Base-by-base conservation (phyloP, 192 early-diverging fungal genomes). In the Mortierella hygrophila region DNA sequence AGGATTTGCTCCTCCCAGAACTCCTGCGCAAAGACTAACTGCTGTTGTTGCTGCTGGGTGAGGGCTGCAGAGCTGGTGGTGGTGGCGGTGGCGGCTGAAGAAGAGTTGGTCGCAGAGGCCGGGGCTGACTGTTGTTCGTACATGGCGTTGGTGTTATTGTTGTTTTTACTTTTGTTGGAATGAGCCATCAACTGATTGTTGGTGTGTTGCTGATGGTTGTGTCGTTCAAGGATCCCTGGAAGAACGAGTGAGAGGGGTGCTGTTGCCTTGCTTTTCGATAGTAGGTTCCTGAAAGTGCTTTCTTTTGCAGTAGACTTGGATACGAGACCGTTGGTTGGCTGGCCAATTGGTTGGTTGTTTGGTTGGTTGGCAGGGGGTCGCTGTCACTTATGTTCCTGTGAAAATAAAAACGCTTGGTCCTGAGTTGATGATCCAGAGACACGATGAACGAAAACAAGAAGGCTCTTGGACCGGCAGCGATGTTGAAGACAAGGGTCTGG, bases 1-100 rank as follows among this genome's bases (percentile, higher is more conserved):
- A 76, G 55, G 76, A 93, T 89, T 70, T 96, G 94, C n/a, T 93
- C 92, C 80, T 93, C 90, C 96, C 96, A 96, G 73, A 96, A 96
- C 78, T 93, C 81, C 20, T 82, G 80, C 21, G 71, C 76, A 49
- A 86, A 83, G 75, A 78, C 74, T 6, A 46, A 68, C n/a, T 85
- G 82, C 49, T 85, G 82, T 42, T 79, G 73, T 68, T 85, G 82
- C 11, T 65, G 60, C 29, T 65, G 60, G 60, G 60, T 65, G 60
- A 65, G 60, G 10, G 60, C 29, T 65, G 60, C 60, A 1, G 70
- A 41, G 6, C 47, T 75, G 4, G 55, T n/a, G 6, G 76, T 42
- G 38, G 72, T 65, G 16, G 74, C 65, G 15, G 82, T 49, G 0
- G 82, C 37, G 16, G 76, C 57, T 7, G 76, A 55, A n/a, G 70